These are phyloP conservation scores for Boletales sp. DNA, from an alignment of 768 basidiomycete genomes.

Conservation along the genomic window DNA sequence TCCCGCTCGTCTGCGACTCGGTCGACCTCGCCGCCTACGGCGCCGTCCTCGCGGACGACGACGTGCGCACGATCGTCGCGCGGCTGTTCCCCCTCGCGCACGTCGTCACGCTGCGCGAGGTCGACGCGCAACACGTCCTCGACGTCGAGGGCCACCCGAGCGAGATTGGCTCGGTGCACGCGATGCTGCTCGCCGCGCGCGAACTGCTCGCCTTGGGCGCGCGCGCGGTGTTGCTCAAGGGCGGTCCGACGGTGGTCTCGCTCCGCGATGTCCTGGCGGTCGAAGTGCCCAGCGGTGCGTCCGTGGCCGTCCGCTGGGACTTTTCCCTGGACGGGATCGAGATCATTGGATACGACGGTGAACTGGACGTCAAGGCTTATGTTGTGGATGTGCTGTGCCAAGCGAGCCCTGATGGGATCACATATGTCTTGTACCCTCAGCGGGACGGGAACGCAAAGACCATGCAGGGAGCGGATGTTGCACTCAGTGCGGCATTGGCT, in stretches of 20 bases:
- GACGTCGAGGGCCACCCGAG: slow-evolving; percentile 26
- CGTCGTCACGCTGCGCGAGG: slow-evolving; percentile 81
- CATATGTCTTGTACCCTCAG: slow-evolving; percentile 46
- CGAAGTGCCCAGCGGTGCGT: slow-evolving; percentile 40
- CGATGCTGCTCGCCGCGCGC: slow-evolving; percentile 58
- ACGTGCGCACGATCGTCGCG: slow-evolving; percentile 52
- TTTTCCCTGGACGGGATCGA: slow-evolving; percentile 43
- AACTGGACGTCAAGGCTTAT: slow-evolving; percentile 18
- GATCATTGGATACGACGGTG: background rate
- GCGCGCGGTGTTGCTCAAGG: slow-evolving; percentile 72
- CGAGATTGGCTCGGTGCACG: slow-evolving; percentile 44
- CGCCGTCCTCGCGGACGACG: slow-evolving; percentile 70
- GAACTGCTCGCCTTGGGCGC: slow-evolving; percentile 47
- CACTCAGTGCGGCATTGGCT: slow-evolving; percentile 77
- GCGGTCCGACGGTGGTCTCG: slow-evolving; percentile 46
- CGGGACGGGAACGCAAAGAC: slow-evolving; percentile 62
- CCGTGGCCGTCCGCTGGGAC: slow-evolving; percentile 33
- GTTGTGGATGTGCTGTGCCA: slow-evolving; percentile 66
- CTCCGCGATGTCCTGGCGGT: slow-evolving; percentile 42
- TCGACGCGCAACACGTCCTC: slow-evolving; percentile 72
- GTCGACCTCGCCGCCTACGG: slow-evolving; percentile 92
- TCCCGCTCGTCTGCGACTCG: slow-evolving; percentile 78
- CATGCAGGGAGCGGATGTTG: slow-evolving; percentile 94
- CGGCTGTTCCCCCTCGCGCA: slow-evolving; percentile 70
- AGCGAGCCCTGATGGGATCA: slow-evolving; percentile 27